Percentiles rank a stretch among this genome's conserved stretches.
Conservation (phyloP, 2,329 filamentous ascomycete genomes). For the Leptographium radiaticola region DNA sequence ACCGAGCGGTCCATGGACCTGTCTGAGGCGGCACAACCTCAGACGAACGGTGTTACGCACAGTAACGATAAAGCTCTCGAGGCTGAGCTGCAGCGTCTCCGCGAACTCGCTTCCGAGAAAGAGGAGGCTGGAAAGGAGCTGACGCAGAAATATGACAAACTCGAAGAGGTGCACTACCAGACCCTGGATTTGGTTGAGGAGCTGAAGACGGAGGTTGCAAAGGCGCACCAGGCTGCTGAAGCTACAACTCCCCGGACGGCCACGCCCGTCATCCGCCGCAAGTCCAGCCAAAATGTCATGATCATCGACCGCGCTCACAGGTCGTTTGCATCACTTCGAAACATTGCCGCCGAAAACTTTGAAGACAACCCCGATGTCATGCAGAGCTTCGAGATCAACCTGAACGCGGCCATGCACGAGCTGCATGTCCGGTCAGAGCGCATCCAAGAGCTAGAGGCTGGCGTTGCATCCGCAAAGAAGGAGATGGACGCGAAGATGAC, state of each 20-base stretch:
- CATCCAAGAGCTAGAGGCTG: conserved; percentile 78
- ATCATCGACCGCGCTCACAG: conserved; percentile 83
- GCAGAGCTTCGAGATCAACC: conserved; percentile 84
- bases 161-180: conserved; percentile 71
- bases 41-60: neutral
- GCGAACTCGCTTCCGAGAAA: conserved; percentile 59
- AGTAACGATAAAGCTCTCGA: conserved; percentile 20
- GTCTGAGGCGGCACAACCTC: neutral
- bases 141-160: conserved; percentile 64
- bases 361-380: conserved; percentile 69
- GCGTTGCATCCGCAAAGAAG: conserved; percentile 71
- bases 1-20: conserved; percentile 6
- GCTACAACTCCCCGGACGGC: conserved; percentile 47
- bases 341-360: conserved; percentile 77
- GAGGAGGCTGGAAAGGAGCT: conserved; percentile 63
- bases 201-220: conserved; percentile 74
- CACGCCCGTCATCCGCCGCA: conserved; percentile 77
- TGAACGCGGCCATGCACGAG: conserved; percentile 88
- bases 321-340: conserved; percentile 78
- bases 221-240: conserved; percentile 51
- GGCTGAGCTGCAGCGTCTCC: conserved; percentile 59
- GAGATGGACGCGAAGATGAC: conserved; percentile 97
- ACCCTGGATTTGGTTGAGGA: conserved; percentile 79
- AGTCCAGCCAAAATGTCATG: conserved; percentile 82
- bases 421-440: conserved; percentile 76